phyloP scores from a whole-genome alignment of 2,329 filamentous ascomycete genomes.

The Sporothrix curviconia region DNA sequence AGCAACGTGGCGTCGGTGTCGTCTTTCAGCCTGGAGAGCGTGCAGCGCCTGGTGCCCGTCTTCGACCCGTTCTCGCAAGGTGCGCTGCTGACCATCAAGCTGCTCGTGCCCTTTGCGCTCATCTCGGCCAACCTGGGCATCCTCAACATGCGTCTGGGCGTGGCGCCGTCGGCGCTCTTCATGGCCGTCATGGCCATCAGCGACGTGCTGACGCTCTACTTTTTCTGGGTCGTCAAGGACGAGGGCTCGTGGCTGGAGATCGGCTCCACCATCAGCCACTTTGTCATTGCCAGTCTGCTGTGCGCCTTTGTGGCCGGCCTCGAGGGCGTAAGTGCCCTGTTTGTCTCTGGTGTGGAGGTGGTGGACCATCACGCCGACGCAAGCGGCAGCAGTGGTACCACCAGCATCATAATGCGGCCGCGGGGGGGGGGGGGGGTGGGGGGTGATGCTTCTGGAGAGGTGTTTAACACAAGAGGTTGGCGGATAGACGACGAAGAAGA shows the following conservation, averaged over 20 bases:
- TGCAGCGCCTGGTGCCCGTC: slow-evolving; percentile 77
- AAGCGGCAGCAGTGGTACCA: no score
- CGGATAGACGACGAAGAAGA: no score
- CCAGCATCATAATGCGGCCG: background rate
- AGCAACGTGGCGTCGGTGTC: slow-evolving; percentile 93
- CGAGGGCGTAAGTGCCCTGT: slow-evolving; percentile 76
- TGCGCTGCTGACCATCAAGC: slow-evolving; percentile 77
- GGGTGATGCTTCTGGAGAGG: no score
- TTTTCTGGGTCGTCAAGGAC: slow-evolving; percentile 96
- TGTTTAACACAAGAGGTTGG: no score
- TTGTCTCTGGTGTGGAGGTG: slow-evolving; percentile 75
- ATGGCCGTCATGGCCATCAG: slow-evolving; percentile 90
- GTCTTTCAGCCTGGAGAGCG: slow-evolving; percentile 87
- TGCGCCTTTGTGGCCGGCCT: slow-evolving; percentile 86
- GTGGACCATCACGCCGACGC: slow-evolving; percentile 20
- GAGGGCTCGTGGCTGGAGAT: slow-evolving; percentile 98
- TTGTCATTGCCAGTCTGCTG: slow-evolving; percentile 81
- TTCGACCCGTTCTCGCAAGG: slow-evolving; percentile 93
- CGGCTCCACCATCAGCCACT: slow-evolving; percentile 92
- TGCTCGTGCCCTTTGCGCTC: slow-evolving; percentile 87
- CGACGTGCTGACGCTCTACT: slow-evolving; percentile 87
- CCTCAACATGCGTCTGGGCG: slow-evolving; percentile 73
- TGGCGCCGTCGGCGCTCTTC: slow-evolving; percentile 83
- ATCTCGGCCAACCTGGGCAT: slow-evolving; percentile 93
- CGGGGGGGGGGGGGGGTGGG: background rate